These are phyloP conservation scores for Zygosaccharomyces pseudobailii DNA, from an alignment of 1,139 yeast genomes.

Conservation along the genomic window DNA sequence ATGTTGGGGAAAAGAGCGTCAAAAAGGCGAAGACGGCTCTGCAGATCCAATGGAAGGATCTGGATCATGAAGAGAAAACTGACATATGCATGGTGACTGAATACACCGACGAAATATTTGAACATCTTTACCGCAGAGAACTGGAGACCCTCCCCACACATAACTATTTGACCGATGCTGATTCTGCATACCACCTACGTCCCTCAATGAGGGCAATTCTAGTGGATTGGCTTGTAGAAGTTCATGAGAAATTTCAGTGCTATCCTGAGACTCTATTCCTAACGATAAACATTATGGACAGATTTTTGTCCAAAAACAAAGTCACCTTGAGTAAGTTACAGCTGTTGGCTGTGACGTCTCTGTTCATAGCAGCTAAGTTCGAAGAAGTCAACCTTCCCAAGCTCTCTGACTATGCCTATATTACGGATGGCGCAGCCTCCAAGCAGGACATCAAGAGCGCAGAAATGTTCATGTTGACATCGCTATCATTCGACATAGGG, in stretches of 20 bases:
- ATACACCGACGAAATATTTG: conserved; percentile 80
- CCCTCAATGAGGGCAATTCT: conserved; percentile 85
- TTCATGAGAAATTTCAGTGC: conserved; percentile 78
- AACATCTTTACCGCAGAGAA: conserved; percentile 68
- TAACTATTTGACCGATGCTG: conserved; percentile 45
- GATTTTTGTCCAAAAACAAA: conserved; percentile 73
- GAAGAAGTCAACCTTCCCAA: conserved; percentile 95
- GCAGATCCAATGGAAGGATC: conserved; percentile 50
- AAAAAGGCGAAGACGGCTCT: conserved; percentile 39
- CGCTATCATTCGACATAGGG: conserved; percentile 72
- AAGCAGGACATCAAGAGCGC: conserved; percentile 84
- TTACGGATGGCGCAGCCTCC: conserved; percentile 77
- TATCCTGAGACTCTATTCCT: conserved; percentile 84
- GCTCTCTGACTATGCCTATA: conserved; percentile 81
- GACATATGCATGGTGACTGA: conserved; percentile 92
- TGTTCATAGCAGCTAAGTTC: conserved; percentile 90
- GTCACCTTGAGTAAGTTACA: conserved; percentile 82
- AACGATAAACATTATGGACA: conserved; percentile 83
- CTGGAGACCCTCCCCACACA: conserved; percentile 67
- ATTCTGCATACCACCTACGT: conserved; percentile 52
- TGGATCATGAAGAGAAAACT: conserved; percentile 74
- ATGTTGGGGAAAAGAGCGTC: conserved; percentile 15
- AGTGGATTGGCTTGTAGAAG: conserved; percentile 93
- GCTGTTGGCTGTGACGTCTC: conserved; percentile 80
- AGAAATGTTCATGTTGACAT: conserved; percentile 74